Conservation (phyloP, 1,139 yeast genomes). For the Taphrina flavorubra region DNA sequence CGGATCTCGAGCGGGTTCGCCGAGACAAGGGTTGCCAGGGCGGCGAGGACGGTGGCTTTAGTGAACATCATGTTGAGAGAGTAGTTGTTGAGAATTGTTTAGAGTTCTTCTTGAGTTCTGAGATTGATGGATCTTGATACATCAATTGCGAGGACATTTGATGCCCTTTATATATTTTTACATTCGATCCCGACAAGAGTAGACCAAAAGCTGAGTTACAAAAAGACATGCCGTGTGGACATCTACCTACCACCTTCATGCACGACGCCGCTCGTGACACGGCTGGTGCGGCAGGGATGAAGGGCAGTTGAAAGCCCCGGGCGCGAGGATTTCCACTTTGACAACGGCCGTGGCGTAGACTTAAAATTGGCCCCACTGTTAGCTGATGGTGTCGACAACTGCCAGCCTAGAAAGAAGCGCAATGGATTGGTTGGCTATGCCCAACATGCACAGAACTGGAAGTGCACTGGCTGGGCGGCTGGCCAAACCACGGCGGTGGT, state of each 20-base stretch:
- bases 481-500: no score
- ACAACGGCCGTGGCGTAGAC: background rate
- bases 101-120: background rate
- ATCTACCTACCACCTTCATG: background rate
- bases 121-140: background rate
- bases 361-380: background rate
- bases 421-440: no score
- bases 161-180: background rate
- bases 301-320: no score
- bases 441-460: no score
- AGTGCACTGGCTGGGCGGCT: no score
- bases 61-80: conserved; percentile 13
- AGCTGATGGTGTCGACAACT: no score
- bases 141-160: background rate
- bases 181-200: background rate
- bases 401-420: no score
- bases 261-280: background rate
- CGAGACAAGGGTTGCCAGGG: conserved; percentile 26
- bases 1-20: conserved; percentile 36
- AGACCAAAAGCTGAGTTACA: background rate
- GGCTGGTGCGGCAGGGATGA: background rate
- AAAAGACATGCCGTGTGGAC: background rate
- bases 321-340: background rate
- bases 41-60: conserved; percentile 21
- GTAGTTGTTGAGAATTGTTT: background rate